A percentile compares a stretch with the other conserved stretches of the same genome.
Conservation (phyloP, 1,284 basidiomycete species). For the Cutaneotrichosporon dermatis region DNA sequence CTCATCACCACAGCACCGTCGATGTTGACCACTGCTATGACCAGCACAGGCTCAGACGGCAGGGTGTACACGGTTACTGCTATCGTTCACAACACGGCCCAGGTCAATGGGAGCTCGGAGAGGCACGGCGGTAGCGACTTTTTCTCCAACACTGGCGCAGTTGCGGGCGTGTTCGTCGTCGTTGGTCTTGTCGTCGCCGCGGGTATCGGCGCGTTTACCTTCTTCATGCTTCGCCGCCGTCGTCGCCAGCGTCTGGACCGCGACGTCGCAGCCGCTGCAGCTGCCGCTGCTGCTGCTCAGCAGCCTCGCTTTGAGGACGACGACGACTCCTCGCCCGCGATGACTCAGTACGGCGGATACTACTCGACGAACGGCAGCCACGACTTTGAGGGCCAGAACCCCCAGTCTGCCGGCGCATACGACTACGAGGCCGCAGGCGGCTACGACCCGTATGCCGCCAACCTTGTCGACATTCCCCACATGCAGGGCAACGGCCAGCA, state of each 20-base stretch:
- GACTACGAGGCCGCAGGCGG: constrained; percentile 47
- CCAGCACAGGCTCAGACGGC: constrained; percentile 23
- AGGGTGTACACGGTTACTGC: constrained; percentile 40
- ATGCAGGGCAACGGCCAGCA: neutral
- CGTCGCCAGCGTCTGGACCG: constrained; percentile 47
- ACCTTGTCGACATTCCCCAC: constrained; percentile 15
- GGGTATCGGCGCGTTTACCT: constrained; percentile 40
- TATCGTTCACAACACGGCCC: constrained; percentile 35
- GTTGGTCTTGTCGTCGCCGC: constrained; percentile 46
- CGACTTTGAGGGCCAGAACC: constrained; percentile 11
- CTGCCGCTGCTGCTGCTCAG: constrained; percentile 45
- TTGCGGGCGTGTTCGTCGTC: constrained; percentile 49
- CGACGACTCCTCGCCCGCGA: constrained; percentile 38
- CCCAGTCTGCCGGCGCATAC: constrained; percentile 28
- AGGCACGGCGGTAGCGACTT: constrained; percentile 30
- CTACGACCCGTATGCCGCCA: constrained; percentile 47
- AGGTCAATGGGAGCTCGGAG: constrained; percentile 8
- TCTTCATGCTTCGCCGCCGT: constrained; percentile 45
- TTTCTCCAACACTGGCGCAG: constrained; percentile 49
- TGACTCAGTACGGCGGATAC: constrained; percentile 46
- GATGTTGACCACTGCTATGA: neutral
- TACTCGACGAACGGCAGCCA: constrained; percentile 30
- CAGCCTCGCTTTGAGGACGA: constrained; percentile 43
- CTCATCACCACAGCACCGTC: neutral
- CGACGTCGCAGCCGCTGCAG: constrained; percentile 49